Evolutionary conservation across 768 basidiomycete genomes (phyloP), one percentile per base, ranked within the genome.

Genomic region (Leccinum rimulosum): DNA sequence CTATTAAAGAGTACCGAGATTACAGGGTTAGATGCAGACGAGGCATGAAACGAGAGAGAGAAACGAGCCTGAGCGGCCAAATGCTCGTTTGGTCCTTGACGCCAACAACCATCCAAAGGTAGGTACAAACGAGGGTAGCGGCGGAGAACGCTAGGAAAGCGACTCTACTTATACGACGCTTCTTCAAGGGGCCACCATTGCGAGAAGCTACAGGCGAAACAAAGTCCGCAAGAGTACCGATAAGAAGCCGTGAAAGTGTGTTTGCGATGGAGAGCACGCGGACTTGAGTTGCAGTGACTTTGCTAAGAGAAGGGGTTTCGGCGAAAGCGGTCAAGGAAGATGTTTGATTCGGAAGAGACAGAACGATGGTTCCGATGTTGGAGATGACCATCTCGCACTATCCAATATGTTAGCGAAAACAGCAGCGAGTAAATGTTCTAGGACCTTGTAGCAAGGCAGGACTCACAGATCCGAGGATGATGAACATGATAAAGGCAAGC

Each of bases 341-440:
- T 25, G 40, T 30, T 19, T 70, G 54, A 15, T 73, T 66, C 9
- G 84, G 82, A 36, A 91, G 79, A 14, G 91, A 85, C 4, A 87
- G 73, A 14, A 87, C 80, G 53, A 93, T 88, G 1, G 87, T 84
- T 38, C 89, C 91, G 50, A 93, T 85, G 66, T 91, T 93, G 19
- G 89, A 87, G 19, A 93, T 85, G 22, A 93, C 79, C 89, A 91
- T 92, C 70, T 92, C 90, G 50, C 81, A 83, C 88, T 90, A 55
- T 6, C 17, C 43, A 48, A 58, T 4, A 36, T 3, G 55, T 56
- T 47, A 52, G 54, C 49, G 19, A 52, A 30, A 27, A 49, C 7
- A 38, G 10, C 27, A 7, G 9, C 8, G 27, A 27, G 55, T 43
- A 49, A 15, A 48, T 6, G 22, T 31, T 10, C 19, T 6, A n/a